Evolutionary conservation across 352 stramenopile genomes (phyloP), one percentile per base, ranked within the genome.

Genomic region (Phytophthora litchii): DNA sequence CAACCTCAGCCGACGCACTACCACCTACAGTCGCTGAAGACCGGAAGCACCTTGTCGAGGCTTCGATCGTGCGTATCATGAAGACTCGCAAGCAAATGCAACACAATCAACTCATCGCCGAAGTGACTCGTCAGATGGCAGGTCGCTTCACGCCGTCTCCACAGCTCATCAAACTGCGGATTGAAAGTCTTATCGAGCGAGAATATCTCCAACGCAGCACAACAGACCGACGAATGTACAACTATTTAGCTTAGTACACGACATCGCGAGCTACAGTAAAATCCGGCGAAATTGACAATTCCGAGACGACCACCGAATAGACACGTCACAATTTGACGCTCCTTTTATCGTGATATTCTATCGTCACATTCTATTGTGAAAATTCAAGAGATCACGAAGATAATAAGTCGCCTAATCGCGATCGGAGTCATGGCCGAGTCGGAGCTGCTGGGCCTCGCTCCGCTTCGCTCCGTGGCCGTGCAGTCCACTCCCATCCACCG

Each of bases 101-200:
- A 54, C 94, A 98, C 67, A 96, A 91, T 60, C 80, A 94, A 37
- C 62, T 98, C 46, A 95, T 98, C 55, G 84, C 82, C 17, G 94
- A 98, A 71, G 80, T 97, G 17, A 94, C 88, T 14, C 76, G 80
- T 5, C 87, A 96, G 54, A 91, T 96, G 73, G 75, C 73, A 12
- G 72, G 93, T 19, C 89, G 96, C 43, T 99, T 99, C 72, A 85
- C 94, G 4, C 96, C 96, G 13, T 80, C 91, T 17, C 94, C 94
- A 3, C 86, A 98, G 54, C 92, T 99, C 53, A 96, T 99, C 76
- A 99, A 99, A 86, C 96, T 98, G 54, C 86, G 97, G 36, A 98
- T 99, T 54, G 97, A 99, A 75, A 97, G 90, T 60, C 85, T 99
- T 14, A 99, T 99, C 61, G 97, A 99, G 67, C 87, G 97, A 48